Evolutionary conservation across 1,284 basidiomycete genomes (phyloP).

Genomic region (Somion occarium): DNA sequence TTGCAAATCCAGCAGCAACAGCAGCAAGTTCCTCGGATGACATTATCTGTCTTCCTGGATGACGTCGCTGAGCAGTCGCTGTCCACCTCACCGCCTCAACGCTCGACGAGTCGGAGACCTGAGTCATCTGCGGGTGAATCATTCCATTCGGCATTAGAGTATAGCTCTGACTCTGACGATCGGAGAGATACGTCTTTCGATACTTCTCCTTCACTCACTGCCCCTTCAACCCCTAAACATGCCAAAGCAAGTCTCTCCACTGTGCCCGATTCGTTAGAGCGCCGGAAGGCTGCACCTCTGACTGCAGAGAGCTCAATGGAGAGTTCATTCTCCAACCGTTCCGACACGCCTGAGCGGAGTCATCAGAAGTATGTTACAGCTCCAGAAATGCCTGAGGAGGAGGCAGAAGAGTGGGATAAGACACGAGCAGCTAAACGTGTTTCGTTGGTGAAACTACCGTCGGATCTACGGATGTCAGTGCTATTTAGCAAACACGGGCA

Average conservation of each 20-base stretch:
- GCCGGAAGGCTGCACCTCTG: constrained; percentile 16
- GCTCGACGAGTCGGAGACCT: constrained; percentile 23
- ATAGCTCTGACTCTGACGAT: constrained; percentile 36
- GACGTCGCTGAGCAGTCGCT: constrained; percentile 8
- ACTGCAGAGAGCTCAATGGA: constrained; percentile 20
- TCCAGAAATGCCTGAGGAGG: constrained; percentile 46
- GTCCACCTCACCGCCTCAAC: constrained; percentile 9
- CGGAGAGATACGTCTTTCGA: not conserved
- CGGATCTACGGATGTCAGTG: constrained; percentile 41
- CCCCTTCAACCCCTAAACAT: not conserved
- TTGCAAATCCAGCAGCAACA: constrained; percentile 40
- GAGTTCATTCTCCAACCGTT: constrained; percentile 15
- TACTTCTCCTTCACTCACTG: not conserved
- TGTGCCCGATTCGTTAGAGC: constrained; percentile 29
- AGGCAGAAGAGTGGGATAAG: constrained; percentile 81
- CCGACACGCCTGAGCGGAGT: constrained; percentile 13
- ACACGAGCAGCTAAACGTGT: constrained; percentile 81
- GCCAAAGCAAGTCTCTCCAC: not conserved
- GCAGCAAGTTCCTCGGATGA: constrained; percentile 35
- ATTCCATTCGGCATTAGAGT: constrained; percentile 64
- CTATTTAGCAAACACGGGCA: constrained; percentile 26
- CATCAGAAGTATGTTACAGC: constrained; percentile 45
- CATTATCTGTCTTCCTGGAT: constrained; percentile 37
- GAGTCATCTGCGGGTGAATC: constrained; percentile 51
- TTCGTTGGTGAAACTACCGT: constrained; percentile 69